Evolutionary conservation across 1,139 yeast genomes (phyloP), one percentile per base, ranked within the genome.

Genomic region (Kodamaea arcana): DNA sequence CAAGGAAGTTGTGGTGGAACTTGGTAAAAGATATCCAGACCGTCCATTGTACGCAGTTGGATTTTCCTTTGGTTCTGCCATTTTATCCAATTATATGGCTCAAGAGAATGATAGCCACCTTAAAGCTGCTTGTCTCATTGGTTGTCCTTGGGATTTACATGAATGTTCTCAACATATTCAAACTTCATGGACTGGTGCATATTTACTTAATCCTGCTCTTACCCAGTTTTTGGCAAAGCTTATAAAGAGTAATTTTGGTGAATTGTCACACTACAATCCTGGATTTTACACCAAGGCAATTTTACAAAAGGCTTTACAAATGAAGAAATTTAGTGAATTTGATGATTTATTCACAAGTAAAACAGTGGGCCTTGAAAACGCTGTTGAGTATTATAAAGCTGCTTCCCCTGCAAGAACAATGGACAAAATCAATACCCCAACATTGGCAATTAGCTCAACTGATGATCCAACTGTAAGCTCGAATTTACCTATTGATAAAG

Each of bases 381-480:
- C 88, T 3, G 56, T 58, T 41, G 88, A 83, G 38, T 90, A 90
- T 59, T 90, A 90, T 56, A 63, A 79, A 40, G 69, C 64, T 4
- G 90, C 78, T 0, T 77, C 92, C 4, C 80, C 95, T 1, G 71
- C 75, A 3, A 70, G 72, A 42, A 66, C 80, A 35, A 54, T 85
- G 20, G 59, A 65, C 16, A 56, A 69, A 24, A 74, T 87, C 36
- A 63, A 72, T 28, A 76, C 83, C 2, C 97, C 97, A 15, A 62
- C 80, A 5, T 59, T 90, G 34, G 72, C 81, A 15, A 62, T 90
- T 31, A 79, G 80, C 51, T 71, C 97, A 1, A 58, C 69, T 15
- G 97, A 90, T 55, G 97, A 90, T 54, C 97, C 97, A 4, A 78
- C 92, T 22, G 80, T 81, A 18, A 81, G 87, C 12, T 65, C 70